Evolutionary conservation across 257 asterid genomes (phyloP), one percentile per base, ranked within the genome.

Genomic region (Scutellaria baicalensis): DNA sequence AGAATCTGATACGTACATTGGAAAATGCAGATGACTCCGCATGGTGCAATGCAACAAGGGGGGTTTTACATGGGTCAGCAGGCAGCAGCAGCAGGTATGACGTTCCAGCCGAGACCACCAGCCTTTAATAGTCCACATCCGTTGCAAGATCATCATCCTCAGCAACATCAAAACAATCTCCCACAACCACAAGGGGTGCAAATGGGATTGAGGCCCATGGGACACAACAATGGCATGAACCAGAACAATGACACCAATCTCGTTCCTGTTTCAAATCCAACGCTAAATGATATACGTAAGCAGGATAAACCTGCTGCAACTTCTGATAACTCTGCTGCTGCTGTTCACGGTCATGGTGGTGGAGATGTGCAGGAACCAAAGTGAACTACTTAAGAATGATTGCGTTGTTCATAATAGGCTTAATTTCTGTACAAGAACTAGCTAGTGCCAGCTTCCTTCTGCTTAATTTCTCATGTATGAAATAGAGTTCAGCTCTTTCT

Each of bases 11-110:
- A 13, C 13, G 23, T 35, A 38, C n/a, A n/a, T n/a, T n/a, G 62
- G 68, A 64, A 69, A 73, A 64, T 75, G 81, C 92, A 91, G 92
- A 83, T 89, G 85, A 59, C 79, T 74, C 83, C 90, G 7, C 92
- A 78, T 75, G 92, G 85, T 9, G 84, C 82, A 45, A 87, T 85
- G 90, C 89, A 83, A 73, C 95, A 86, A 74, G 95, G 96, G 56
- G 93, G 89, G 21, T 86, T 80, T 71, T 92, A 80, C 80, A 82
- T 86, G 89, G 33, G 33, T 27, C 95, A 83, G 80, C 96, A 87
- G 70, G 95, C 86, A 14, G 84, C 80, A n/a, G n/a, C n/a, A 9
- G 49, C 47, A 4, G 84, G 88, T 50, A 68, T 84, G 33, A 27
- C 33, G 64, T 87, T 84, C 51, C 77, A 89, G 58, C 83, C 79